Percentiles rank a stretch among this genome's conserved stretches.
phyloP scores from a whole-genome alignment of 1,139 yeast genomes.

The Meyerozyma elateridarum region DNA sequence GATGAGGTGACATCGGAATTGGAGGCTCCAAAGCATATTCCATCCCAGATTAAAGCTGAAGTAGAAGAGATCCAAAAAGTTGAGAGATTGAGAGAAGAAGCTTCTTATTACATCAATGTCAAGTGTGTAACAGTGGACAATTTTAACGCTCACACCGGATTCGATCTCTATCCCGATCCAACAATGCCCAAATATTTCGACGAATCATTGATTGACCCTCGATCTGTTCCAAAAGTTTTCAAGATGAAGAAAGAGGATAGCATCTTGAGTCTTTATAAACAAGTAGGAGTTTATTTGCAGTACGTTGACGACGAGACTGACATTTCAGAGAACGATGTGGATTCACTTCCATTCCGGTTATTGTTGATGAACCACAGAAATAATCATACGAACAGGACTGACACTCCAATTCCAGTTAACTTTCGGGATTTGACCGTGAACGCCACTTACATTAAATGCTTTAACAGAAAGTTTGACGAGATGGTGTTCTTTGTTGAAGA shows the following conservation, averaged over 20 bases:
- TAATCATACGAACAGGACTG: conserved; percentile 70
- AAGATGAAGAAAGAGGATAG: conserved; percentile 58
- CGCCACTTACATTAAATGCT: conserved; percentile 38
- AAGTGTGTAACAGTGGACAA: conserved; percentile 49
- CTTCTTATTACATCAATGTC: conserved; percentile 64
- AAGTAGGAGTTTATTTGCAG: conserved; percentile 44
- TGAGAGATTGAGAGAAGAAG: conserved; percentile 72
- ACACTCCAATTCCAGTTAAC: conserved; percentile 42
- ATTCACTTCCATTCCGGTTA: conserved; percentile 44
- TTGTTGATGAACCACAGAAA: conserved; percentile 68
- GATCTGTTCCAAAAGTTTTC: conserved; percentile 47
- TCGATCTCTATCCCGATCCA: conserved; percentile 70
- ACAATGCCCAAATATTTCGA: conserved; percentile 41
- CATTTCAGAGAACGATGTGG: conserved; percentile 9
- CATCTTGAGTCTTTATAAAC: conserved; percentile 45
- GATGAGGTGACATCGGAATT: conserved; percentile 36
- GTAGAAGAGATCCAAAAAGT: conserved; percentile 48
- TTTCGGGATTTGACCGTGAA: conserved; percentile 23
- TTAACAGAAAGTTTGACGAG: conserved; percentile 39
- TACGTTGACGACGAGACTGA: conserved; percentile 15
- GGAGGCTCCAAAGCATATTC: conserved; percentile 63
- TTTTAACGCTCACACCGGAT: conserved; percentile 61
- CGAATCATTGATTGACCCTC: conserved; percentile 41
- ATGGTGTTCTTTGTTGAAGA: conserved; percentile 49
- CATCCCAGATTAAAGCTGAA: conserved; percentile 61